These are phyloP conservation scores for Vigna trinervia DNA, from an alignment of 306 rosid species.

Conservation along the genomic window DNA sequence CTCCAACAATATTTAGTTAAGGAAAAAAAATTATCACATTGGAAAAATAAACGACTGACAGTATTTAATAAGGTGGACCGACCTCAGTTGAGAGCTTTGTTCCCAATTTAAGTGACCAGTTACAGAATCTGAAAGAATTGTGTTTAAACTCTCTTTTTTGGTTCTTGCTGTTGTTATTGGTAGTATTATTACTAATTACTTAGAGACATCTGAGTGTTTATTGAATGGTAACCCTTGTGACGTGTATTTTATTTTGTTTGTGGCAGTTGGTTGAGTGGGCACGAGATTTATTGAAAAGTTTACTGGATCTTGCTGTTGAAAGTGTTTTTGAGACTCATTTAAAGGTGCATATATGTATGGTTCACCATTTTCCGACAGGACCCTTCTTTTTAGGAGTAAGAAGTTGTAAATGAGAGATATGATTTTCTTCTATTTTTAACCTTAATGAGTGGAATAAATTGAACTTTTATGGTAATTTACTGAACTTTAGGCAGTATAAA, in stretches of 20 bases:
- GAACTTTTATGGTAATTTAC: neutral
- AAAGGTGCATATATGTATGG: slow-evolving; percentile 50
- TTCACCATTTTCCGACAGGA: slow-evolving; percentile 3
- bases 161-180: neutral
- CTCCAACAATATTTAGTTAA: too few species aligned
- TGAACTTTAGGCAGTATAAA: neutral
- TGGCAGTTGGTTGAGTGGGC: slow-evolving; percentile 61
- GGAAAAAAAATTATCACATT: neutral
- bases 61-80: neutral
- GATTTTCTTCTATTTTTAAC: slow-evolving; percentile 4
- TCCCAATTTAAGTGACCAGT: too few species aligned
- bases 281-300: slow-evolving; percentile 55
- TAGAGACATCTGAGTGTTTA: neutral
- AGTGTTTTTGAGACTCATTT: slow-evolving; percentile 53
- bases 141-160: neutral
- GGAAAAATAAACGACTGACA: neutral
- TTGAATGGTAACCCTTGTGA: neutral
- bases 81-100: too few species aligned
- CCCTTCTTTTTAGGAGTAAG: neutral
- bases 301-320: slow-evolving; percentile 66
- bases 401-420: slow-evolving; percentile 4
- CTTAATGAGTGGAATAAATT: neutral
- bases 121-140: neutral
- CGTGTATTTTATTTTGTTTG: neutral
- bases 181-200: neutral